phyloP scores from a whole-genome alignment of 345 rosid genomes.

The Salix udensis region DNA sequence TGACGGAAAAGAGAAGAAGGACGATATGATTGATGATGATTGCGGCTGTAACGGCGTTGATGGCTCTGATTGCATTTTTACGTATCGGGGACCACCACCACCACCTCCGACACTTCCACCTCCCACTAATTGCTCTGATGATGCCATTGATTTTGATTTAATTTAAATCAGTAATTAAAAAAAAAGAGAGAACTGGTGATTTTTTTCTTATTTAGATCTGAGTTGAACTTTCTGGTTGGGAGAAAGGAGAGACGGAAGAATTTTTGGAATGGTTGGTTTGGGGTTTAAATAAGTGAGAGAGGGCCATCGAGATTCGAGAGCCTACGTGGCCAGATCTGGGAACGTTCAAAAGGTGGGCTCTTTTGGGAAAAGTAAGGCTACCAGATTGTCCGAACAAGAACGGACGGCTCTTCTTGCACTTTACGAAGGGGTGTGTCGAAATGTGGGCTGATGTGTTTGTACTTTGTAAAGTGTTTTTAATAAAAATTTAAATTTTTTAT shows the following conservation, averaged over 20 bases:
- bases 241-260: neutral
- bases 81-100: conserved; percentile 49
- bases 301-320: neutral
- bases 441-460: too few relatives aligned
- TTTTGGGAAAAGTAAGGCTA: neutral
- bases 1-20: conserved; percentile 54
- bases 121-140: conserved; percentile 75
- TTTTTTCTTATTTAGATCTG: neutral
- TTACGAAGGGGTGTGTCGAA: too few relatives aligned
- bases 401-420: neutral
- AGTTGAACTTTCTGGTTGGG: neutral
- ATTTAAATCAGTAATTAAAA: conserved; percentile 11
- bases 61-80: conserved; percentile 72
- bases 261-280: neutral
- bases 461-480: too few relatives aligned
- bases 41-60: conserved; percentile 5
- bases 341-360: neutral
- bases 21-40: conserved; percentile 42
- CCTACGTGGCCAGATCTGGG: neutral
- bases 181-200: too few relatives aligned
- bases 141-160: conserved; percentile 24
- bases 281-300: neutral
- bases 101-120: neutral
- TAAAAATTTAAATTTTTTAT: too few relatives aligned
- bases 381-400: neutral